Evolutionary conservation across 176 grass and related monocot genomes (phyloP).

Genomic region (Triticum dicoccoides): DNA sequence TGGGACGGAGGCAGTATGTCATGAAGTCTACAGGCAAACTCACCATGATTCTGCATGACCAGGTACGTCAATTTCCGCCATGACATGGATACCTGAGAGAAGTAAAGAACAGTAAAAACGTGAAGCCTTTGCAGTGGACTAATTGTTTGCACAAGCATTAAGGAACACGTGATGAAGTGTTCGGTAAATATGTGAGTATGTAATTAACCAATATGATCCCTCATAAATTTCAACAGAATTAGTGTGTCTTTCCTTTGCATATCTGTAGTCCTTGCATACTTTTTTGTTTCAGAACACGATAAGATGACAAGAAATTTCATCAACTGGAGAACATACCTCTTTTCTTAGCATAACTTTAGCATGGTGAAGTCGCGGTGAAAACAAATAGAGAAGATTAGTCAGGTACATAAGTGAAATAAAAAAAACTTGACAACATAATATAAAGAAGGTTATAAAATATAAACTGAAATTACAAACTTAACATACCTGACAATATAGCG

Average conservation of each 20-base stretch:
- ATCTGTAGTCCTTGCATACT: neutral
- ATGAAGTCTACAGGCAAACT: constrained; percentile 15
- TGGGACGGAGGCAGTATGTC: neutral
- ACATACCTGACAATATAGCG: constrained; percentile 84
- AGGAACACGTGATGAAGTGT: neutral
- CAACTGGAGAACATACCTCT: constrained; percentile 55
- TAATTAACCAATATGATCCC: neutral
- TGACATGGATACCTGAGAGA: constrained; percentile 78
- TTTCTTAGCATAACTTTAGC: constrained; percentile 85
- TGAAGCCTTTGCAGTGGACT: neutral
- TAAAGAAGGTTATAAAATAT: constrained; percentile 6
- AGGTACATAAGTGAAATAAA: neutral
- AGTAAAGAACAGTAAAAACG: constrained; percentile 10
- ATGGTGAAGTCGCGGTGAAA: constrained; percentile 22
- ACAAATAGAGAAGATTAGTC: constrained; percentile 32
- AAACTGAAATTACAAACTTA: neutral
- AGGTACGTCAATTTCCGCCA: constrained; percentile 90
- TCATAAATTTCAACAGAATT: neutral
- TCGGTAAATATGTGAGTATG: neutral
- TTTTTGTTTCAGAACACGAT: neutral
- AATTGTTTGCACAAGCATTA: neutral
- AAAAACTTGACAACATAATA: neutral
- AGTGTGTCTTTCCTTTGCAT: neutral
- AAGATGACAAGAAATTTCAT: neutral
- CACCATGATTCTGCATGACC: constrained; percentile 96